Percentiles rank a stretch among this genome's conserved stretches.
These are phyloP conservation scores for Globisporangium camurandrum DNA, from an alignment of 352 stramenopile genomes.

Conservation along the genomic window DNA sequence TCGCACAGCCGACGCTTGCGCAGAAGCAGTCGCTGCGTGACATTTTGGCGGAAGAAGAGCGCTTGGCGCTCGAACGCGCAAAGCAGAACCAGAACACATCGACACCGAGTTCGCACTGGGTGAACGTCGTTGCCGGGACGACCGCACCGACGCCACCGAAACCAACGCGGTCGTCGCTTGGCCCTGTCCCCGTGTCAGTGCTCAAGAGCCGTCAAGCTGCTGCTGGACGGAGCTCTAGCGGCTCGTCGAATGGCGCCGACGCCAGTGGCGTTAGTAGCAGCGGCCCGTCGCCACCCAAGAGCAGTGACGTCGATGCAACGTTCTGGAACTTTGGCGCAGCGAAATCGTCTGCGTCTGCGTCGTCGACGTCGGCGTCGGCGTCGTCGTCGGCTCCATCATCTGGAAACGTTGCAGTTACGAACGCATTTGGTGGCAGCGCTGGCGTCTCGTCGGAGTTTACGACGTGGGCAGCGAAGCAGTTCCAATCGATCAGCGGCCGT, in stretches of 20 bases:
- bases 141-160: constrained; percentile 41
- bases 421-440: constrained; percentile 44
- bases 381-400: constrained; percentile 1
- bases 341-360: not conserved
- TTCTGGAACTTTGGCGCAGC: constrained; percentile 83
- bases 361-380: constrained; percentile 15
- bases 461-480: constrained; percentile 69
- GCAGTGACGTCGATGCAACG: constrained; percentile 47
- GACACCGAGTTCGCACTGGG: constrained; percentile 63
- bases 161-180: constrained; percentile 37
- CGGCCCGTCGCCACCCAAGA: constrained; percentile 29
- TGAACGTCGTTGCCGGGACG: constrained; percentile 77
- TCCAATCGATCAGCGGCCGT: constrained; percentile 64
- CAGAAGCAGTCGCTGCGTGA: constrained; percentile 60
- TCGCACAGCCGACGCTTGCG: constrained; percentile 16
- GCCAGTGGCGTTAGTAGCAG: constrained; percentile 8
- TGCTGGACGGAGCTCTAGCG: constrained; percentile 14
- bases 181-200: constrained; percentile 71
- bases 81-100: constrained; percentile 28
- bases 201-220: constrained; percentile 67
- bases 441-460: constrained; percentile 68
- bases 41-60: constrained; percentile 78
- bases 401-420: constrained; percentile 12
- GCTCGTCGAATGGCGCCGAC: constrained; percentile 18
- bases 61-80: constrained; percentile 55